phyloP scores from a whole-genome alignment of 2,329 filamentous ascomycete species.

The Calonectria leucothoes region DNA sequence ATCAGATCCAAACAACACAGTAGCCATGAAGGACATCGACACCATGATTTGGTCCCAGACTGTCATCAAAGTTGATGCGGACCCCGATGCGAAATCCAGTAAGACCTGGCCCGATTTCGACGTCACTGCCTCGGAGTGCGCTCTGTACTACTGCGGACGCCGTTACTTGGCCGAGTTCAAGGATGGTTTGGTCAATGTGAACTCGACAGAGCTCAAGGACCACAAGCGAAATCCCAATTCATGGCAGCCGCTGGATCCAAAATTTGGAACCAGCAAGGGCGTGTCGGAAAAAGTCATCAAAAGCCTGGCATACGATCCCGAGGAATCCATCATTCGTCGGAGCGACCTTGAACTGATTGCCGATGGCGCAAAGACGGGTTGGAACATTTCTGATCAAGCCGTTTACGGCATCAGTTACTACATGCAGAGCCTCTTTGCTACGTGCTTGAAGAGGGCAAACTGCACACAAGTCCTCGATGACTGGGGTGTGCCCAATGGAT shows the following conservation, averaged over 20 bases:
- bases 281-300: constrained; percentile 9
- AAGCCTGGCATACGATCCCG: constrained; percentile 14
- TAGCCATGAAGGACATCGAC: constrained; percentile 23
- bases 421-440: constrained; percentile 25
- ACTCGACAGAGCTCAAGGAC: background rate
- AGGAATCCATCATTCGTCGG: constrained; percentile 6
- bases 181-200: constrained; percentile 5
- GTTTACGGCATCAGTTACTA: constrained; percentile 28
- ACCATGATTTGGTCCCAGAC: constrained; percentile 31
- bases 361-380: background rate
- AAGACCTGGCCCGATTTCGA: constrained; percentile 20
- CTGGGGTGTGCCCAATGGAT: constrained; percentile 26
- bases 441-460: constrained; percentile 13
- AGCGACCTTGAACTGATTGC: constrained; percentile 4
- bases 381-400: constrained; percentile 22
- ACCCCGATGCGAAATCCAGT: background rate
- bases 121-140: constrained; percentile 23
- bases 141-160: constrained; percentile 29
- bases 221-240: constrained; percentile 13
- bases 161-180: constrained; percentile 8
- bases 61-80: constrained; percentile 21
- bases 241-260: background rate
- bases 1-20: constrained; percentile 16
- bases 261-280: background rate
- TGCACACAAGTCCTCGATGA: constrained; percentile 19